These are phyloP conservation scores for Solanum chacoense DNA, from an alignment of 305 asterid genomes.

Conservation along the genomic window DNA sequence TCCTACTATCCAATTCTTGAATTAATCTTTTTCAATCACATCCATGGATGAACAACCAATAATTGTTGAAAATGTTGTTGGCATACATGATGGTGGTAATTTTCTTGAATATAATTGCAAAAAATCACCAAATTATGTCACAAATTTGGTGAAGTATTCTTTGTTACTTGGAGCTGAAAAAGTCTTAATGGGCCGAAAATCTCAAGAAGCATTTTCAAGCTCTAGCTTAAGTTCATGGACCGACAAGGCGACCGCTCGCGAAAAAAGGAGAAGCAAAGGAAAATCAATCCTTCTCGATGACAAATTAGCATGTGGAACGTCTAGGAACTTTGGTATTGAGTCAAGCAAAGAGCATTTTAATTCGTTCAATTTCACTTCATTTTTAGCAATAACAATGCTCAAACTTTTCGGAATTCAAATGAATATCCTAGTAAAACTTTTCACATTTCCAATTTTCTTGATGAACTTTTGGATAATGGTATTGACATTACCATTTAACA, in stretches of 20 bases:
- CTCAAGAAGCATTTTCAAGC: neutral
- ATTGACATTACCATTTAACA: conserved; percentile 29
- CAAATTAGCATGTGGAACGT: conserved; percentile 5
- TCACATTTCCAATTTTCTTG: conserved; percentile 29
- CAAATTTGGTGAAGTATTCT: conserved; percentile 14
- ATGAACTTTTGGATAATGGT: conserved; percentile 21
- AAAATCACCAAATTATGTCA: conserved; percentile 6
- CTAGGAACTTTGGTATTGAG: neutral
- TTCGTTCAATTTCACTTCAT: conserved; percentile 17
- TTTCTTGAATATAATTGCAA: neutral
- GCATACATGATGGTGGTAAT: no score
- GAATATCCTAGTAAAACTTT: conserved; percentile 17
- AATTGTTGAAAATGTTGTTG: conserved; percentile 1
- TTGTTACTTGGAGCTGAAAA: conserved; percentile 43
- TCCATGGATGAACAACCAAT: conserved; percentile 30
- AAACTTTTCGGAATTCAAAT: conserved; percentile 33
- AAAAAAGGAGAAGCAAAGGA: neutral
- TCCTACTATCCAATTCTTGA: neutral
- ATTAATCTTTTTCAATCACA: neutral
- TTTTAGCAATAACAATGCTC: conserved; percentile 11
- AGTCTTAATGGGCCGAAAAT: conserved; percentile 30
- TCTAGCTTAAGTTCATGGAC: conserved; percentile 6
- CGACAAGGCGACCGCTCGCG: neutral
- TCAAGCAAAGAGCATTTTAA: neutral
- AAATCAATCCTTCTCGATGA: neutral